Conservation (phyloP, 2,329 filamentous ascomycete species). For the Hortaea werneckii region DNA sequence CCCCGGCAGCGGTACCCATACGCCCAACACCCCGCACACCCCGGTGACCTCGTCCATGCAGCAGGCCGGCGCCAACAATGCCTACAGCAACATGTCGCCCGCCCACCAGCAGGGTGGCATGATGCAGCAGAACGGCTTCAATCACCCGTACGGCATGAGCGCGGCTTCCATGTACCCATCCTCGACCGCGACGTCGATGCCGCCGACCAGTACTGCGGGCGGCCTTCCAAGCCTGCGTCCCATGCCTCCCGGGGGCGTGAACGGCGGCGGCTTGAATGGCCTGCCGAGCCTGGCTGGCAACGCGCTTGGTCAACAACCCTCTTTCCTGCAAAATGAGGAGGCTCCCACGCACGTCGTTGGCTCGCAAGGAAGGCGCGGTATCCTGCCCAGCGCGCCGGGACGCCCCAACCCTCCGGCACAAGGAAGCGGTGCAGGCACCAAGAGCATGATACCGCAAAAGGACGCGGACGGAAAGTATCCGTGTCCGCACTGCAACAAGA, state of each 20-base stretch:
- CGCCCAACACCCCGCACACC: slow-evolving; percentile 25
- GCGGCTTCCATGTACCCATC: slow-evolving; percentile 22
- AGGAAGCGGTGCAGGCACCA: slow-evolving; percentile 48
- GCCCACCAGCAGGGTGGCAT: slow-evolving; percentile 20
- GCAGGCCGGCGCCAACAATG: slow-evolving; percentile 15
- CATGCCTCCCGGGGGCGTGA: slow-evolving; percentile 31
- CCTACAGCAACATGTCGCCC: slow-evolving; percentile 21
- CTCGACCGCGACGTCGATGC: slow-evolving; percentile 23
- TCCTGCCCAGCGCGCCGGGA: slow-evolving; percentile 81
- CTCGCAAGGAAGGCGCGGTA: slow-evolving; percentile 83
- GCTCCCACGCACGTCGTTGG: slow-evolving; percentile 82
- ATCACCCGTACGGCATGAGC: slow-evolving; percentile 18
- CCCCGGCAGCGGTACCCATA: slow-evolving; percentile 22
- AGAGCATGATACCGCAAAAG: slow-evolving; percentile 84
- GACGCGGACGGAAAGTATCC: slow-evolving; percentile 97
- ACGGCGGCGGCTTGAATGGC: slow-evolving; percentile 21
- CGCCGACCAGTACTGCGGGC: slow-evolving; percentile 12
- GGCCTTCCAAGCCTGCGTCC: slow-evolving; percentile 32
- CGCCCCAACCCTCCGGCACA: slow-evolving; percentile 65
- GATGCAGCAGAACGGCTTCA: slow-evolving; percentile 24
- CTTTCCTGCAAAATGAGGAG: slow-evolving; percentile 31
- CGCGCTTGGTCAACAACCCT: slow-evolving; percentile 23
- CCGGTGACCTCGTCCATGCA: slow-evolving; percentile 22
- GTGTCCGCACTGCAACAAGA: slow-evolving; percentile 96
- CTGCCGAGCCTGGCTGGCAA: slow-evolving; percentile 27